Evolutionary conservation across 2,329 filamentous ascomycete species (phyloP), one percentile per base, ranked within the genome.

Genomic region (Rutstroemia sp.): DNA sequence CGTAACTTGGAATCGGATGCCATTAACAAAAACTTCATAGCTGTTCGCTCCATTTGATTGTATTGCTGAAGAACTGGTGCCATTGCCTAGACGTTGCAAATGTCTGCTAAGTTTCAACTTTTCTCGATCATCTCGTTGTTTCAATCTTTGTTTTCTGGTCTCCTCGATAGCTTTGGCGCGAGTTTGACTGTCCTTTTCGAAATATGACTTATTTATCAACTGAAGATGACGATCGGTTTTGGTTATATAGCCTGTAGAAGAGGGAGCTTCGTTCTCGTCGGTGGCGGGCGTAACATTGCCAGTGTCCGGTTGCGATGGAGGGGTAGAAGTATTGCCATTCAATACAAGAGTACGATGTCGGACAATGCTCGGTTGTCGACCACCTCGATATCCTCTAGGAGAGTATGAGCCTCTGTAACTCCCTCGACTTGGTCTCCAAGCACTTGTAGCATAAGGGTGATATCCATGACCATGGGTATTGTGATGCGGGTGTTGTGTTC

Each of bases 131-230:
- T 84, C 76, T 53, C 74, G 77, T 50, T 76, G 72, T 19, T 75
- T 74, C 48, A 82, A 72, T 62, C 81, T 83, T 55, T 80, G 77
- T 59, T 78, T 76, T 14, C 81, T 77, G 2, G 83, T 88, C 64
- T 88, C 81, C 61, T 89, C 86, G 45, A 92, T 87, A 10, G 86
- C 87, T 66, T 83, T 86, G 9, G 81, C 75, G 46, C 88, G 81
- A 30, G 80, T 80, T 67, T 88, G 81, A 10, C 79, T 77, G 58
- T 89, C 84, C 69, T 89, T 86, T 61, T 91, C 84, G 69, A 87
- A 94, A 1, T 92, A 81, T 16, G 82, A 81, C 19, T 86, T 82
- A 68, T 92, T 95, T 71, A 95, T 94, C 42, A 95, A 75, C 70
- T 95, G 89, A 68, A 88, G 81, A 68, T 92, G 88, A 50, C 87